A percentile compares a stretch with the other conserved stretches of the same genome.
These are phyloP conservation scores for Nectriaceae sp. DNA, from an alignment of 2,329 filamentous ascomycete genomes.

Conservation along the genomic window DNA sequence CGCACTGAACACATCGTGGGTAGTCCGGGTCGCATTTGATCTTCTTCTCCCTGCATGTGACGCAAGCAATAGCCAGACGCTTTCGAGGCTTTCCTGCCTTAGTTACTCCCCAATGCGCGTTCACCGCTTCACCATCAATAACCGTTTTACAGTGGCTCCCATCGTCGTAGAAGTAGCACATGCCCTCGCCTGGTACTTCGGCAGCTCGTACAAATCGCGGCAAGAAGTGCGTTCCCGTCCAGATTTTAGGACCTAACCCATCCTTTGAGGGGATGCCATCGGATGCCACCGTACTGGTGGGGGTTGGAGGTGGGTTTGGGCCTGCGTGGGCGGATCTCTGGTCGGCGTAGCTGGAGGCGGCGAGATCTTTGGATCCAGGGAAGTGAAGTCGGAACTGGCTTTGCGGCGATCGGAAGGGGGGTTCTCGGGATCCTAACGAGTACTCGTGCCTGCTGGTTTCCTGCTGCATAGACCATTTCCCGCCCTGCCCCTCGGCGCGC, in stretches of 20 bases:
- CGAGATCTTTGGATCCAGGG: conserved; percentile 36
- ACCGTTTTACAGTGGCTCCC: conserved; percentile 79
- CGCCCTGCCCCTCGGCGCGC: conserved; percentile 37
- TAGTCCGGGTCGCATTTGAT: conserved; percentile 93
- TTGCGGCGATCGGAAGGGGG: conserved; percentile 34
- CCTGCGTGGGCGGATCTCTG: conserved; percentile 25
- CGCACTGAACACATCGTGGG: conserved; percentile 86
- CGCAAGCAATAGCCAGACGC: conserved; percentile 85
- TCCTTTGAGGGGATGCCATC: conserved; percentile 57
- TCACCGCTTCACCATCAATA: conserved; percentile 84
- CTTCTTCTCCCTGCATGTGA: conserved; percentile 94
- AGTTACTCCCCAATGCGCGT: conserved; percentile 90
- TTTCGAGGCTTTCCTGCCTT: conserved; percentile 94
- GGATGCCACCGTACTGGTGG: conserved; percentile 32
- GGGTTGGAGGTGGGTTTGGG: conserved; percentile 30
- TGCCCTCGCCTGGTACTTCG: conserved; percentile 74
- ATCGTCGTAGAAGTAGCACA: conserved; percentile 86
- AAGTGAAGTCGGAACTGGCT: conserved; percentile 40
- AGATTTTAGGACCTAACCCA: conserved; percentile 66
- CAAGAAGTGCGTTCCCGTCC: conserved; percentile 68
- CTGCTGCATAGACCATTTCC: conserved; percentile 41
- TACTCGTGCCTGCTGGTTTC: conserved; percentile 49
- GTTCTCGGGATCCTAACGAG: conserved; percentile 44
- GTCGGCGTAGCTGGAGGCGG: conserved; percentile 27
- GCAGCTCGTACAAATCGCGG: conserved; percentile 65